These are phyloP conservation scores for Sphagnurus paluster DNA, from an alignment of 1,284 basidiomycete genomes.

Conservation along the genomic window DNA sequence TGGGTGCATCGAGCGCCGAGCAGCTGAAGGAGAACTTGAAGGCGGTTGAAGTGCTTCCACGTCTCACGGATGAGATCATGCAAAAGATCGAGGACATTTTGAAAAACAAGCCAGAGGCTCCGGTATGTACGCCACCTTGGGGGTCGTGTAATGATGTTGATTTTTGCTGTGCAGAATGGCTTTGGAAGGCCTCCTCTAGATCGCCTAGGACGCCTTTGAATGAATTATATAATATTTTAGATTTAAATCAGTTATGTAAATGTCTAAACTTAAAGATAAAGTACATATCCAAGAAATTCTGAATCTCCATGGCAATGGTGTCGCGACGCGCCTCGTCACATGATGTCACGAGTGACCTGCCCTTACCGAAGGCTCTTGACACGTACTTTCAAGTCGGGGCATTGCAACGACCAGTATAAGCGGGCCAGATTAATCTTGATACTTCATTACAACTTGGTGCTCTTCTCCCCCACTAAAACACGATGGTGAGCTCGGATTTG, in stretches of 20 bases:
- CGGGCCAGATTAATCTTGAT: neutral
- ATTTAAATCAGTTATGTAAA: too few relatives aligned
- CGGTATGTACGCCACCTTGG: too few relatives aligned
- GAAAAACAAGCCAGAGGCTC: conserved; percentile 37
- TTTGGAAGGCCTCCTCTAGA: conserved; percentile 24
- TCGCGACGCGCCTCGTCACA: conserved; percentile 18
- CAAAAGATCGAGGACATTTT: conserved; percentile 59
- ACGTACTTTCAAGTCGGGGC: conserved; percentile 19
- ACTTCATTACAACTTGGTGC: too few relatives aligned
- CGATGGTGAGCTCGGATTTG: conserved; percentile 11
- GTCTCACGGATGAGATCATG: conserved; percentile 55
- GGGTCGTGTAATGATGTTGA: neutral
- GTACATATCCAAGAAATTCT: too few relatives aligned
- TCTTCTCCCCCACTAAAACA: conserved; percentile 1
- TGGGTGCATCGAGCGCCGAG: conserved; percentile 52
- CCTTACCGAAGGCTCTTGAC: conserved; percentile 23
- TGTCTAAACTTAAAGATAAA: too few relatives aligned
- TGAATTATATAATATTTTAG: too few relatives aligned
- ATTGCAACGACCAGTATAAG: neutral
- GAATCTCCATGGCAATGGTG: too few relatives aligned
- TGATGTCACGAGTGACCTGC: conserved; percentile 21
- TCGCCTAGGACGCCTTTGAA: conserved; percentile 16
- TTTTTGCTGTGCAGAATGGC: conserved; percentile 11
- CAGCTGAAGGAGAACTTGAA: conserved; percentile 67
- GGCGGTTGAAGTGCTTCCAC: conserved; percentile 61